phyloP scores from a whole-genome alignment of 2,329 filamentous ascomycete species.

The Fusarium tanahbumbuense region DNA sequence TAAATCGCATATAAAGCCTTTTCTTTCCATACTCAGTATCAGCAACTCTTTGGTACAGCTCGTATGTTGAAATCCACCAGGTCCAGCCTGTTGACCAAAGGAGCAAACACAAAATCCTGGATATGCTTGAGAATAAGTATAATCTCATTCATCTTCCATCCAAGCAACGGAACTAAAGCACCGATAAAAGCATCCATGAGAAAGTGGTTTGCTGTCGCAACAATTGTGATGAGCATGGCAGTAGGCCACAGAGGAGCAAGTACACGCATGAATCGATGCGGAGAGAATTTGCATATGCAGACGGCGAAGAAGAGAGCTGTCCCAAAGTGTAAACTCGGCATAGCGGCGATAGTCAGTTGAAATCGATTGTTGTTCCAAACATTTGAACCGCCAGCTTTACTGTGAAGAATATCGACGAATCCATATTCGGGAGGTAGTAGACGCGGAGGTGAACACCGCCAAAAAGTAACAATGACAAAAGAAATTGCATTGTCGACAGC shows the following conservation, averaged over 20 bases:
- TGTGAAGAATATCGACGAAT: slow-evolving; percentile 60
- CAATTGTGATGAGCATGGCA: slow-evolving; percentile 56
- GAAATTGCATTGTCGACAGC: slow-evolving; percentile 61
- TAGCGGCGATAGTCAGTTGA: slow-evolving; percentile 61
- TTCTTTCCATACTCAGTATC: background rate
- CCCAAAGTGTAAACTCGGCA: slow-evolving; percentile 62
- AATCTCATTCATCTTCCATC: slow-evolving; percentile 49
- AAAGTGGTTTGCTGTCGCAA: slow-evolving; percentile 57
- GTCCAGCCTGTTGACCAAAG: slow-evolving; percentile 41
- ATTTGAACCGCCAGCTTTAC: slow-evolving; percentile 42
- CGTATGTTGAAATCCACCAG: slow-evolving; percentile 33
- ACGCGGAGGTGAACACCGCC: slow-evolving; percentile 61
- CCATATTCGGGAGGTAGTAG: slow-evolving; percentile 60
- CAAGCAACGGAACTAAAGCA: slow-evolving; percentile 49
- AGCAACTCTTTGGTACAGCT: slow-evolving; percentile 34
- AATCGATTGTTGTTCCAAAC: slow-evolving; percentile 60
- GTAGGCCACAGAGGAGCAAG: slow-evolving; percentile 57
- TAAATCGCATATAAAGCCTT: background rate
- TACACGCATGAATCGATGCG: slow-evolving; percentile 51
- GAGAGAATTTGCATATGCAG: slow-evolving; percentile 53
- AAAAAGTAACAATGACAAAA: slow-evolving; percentile 60
- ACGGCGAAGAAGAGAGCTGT: slow-evolving; percentile 53
- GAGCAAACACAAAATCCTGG: slow-evolving; percentile 47
- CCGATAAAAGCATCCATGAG: slow-evolving; percentile 53
- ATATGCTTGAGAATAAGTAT: slow-evolving; percentile 45